Conservation (phyloP, 2,329 filamentous ascomycete species). For the Colletotrichum sp. region DNA sequence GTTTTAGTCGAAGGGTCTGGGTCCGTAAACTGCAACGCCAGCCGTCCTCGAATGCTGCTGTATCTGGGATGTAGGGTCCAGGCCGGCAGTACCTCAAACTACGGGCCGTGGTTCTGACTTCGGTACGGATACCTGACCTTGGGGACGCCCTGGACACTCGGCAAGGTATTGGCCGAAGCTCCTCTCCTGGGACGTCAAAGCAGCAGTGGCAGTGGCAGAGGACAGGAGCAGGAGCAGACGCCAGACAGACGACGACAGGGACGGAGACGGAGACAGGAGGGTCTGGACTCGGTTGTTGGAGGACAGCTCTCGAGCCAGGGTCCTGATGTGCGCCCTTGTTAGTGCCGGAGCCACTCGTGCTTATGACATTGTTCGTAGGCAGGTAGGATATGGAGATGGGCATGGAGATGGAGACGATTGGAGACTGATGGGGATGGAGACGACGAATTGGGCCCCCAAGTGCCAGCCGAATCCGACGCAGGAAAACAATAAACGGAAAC, state of each 20-base stretch:
- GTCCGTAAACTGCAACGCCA: neutral
- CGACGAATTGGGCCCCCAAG: slow-evolving; percentile 13
- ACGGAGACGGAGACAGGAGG: neutral
- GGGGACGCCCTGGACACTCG: neutral
- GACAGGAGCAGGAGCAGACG: neutral
- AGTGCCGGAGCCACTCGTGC: slow-evolving; percentile 15
- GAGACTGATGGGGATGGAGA: neutral
- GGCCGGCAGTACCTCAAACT: neutral
- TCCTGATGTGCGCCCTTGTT: slow-evolving; percentile 18
- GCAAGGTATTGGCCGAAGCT: neutral
- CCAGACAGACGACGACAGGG: neutral
- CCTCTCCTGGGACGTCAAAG: slow-evolving; percentile 5
- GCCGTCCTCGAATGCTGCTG: neutral
- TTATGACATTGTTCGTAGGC: slow-evolving; percentile 5
- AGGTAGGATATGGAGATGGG: slow-evolving; percentile 5
- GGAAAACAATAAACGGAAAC: neutral
- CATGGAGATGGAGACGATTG: slow-evolving; percentile 1
- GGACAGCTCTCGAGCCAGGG: slow-evolving; percentile 6
- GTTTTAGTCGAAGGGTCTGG: neutral
- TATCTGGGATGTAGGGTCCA: neutral
- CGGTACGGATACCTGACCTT: neutral
- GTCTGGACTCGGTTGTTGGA: slow-evolving; percentile 9
- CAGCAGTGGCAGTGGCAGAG: neutral
- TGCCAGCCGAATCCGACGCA: neutral
- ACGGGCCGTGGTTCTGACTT: neutral